Base-by-base conservation (phyloP, 352 stramenopile genomes). In the Globisporangium barbulae region DNA sequence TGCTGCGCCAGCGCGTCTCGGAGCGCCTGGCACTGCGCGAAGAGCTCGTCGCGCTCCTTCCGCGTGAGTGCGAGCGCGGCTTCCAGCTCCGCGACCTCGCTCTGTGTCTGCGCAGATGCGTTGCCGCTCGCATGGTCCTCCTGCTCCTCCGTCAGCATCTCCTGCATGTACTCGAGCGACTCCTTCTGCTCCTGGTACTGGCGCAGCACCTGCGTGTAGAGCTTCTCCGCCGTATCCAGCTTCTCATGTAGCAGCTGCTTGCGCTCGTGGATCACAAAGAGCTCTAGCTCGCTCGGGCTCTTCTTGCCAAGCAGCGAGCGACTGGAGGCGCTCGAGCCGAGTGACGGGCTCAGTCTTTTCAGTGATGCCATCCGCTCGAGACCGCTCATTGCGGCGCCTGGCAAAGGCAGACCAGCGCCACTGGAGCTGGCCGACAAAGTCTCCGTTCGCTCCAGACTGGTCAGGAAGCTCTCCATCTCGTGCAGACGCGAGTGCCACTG, bases 181-280 rank as follows among this genome's bases (percentile, higher is more conserved):
- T 89, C 76, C 15, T 75, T 76, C 54, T 89, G 80, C 60, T 88
- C 77, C 59, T 89, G 70, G 60, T 85, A 70, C 59, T 90, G 79
- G n/a, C 78, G 74, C 50, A 93, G 57, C 52, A 88, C 83, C 53
- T 90, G 76, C 48, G 83, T 63, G 67, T 93, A 89, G 22, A 88
- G 61, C 63, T 91, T 90, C 68, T 93, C 83, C 15, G 81, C 71
- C 0, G 78, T 76, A 66, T 92, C 79, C 25, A 90, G 75, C 42
- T 88, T 85, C 37, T 91, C 81, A 33, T 81, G 70, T 33, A 89
- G 21, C 10, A 78, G 63, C 64, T 85, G 76, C 17, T 61, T 57
- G 17, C 69, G 68, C 62, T 85, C 76, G 42, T 81, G 74, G 12
- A 73, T 56, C 67, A 68, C 73, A 31, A 75, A 61, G 31, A 66